Base-by-base conservation (phyloP, 352 stramenopile genomes). In the Phytophthora citrophthora region DNA sequence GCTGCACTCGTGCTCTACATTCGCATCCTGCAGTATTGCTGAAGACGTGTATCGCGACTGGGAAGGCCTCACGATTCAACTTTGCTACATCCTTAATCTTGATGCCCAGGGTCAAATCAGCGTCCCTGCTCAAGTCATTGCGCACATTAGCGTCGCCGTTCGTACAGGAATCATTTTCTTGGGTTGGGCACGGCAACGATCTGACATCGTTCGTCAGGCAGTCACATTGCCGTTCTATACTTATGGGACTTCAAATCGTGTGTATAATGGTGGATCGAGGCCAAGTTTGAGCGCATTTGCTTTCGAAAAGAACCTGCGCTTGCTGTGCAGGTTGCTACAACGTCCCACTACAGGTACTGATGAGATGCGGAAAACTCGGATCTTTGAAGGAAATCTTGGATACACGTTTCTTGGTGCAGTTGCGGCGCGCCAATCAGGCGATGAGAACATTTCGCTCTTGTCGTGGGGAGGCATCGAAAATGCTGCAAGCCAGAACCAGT, bases 21-120 rank as follows among this genome's bases (percentile, higher is more conserved):
- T 93, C 38, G 83, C 85, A 12, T 93, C 86, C 1, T 91, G 83
- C 51, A 79, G 65, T 18, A 90, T 93, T 44, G 85, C 79, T 5
- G 79, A 91, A 18, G 79, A 92, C 20, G 81, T 92, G 20, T 92
- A 91, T 62, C 82, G 86, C 15, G 86, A 95, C 51, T 95, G 86
- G 86, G 85, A 95, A 48, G 78, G 82, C 16, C 70, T 95, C 3
- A 93, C 84, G 10, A 89, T 92, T 40, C 86, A 95, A 67, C 70
- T 95, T 4, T 91, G 84, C 48, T 92, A 90, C 51, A 68, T 95
- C 5, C 63, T 92, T 1, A 83, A 90, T 44, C 70, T 95, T 18
- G 76, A 90, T 18, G 73, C 81, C 4, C 70, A 90, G 51, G 59
- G 63, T 4, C 77, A 91, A 52, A 73, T 95, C 39, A 60, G 57